Evolutionary conservation across 2,329 filamentous ascomycete species (phyloP).

Genomic region (Coniochaeta prunicola): DNA sequence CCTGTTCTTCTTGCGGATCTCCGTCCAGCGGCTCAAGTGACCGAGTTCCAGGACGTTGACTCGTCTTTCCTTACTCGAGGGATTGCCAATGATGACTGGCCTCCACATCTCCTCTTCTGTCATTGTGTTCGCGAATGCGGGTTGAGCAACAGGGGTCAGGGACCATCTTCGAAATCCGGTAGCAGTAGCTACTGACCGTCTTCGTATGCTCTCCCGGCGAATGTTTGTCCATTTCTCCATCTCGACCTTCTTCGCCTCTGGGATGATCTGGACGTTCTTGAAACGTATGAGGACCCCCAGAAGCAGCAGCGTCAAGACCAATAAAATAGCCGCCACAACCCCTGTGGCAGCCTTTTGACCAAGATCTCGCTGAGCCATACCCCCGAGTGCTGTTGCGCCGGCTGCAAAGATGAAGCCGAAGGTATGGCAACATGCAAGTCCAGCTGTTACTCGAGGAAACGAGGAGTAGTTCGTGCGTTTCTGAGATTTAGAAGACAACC

Average conservation of each 20-base stretch:
- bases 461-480: conserved; percentile 65
- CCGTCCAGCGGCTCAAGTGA: conserved; percentile 61
- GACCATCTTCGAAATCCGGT: conserved; percentile 14
- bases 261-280: conserved; percentile 61
- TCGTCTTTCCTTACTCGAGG: conserved; percentile 58
- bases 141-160: conserved; percentile 15
- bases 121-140: conserved; percentile 20
- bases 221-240: conserved; percentile 45
- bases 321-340: conserved; percentile 59
- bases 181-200: conserved; percentile 17
- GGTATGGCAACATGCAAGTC: conserved; percentile 62
- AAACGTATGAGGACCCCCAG: conserved; percentile 56
- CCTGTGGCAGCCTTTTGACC: conserved; percentile 63
- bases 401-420: conserved; percentile 65
- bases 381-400: conserved; percentile 59
- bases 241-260: conserved; percentile 46
- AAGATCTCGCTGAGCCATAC: conserved; percentile 56
- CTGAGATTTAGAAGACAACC: conserved; percentile 26
- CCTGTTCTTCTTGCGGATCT: conserved; percentile 57
- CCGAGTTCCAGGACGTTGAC: conserved; percentile 69
- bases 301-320: conserved; percentile 57
- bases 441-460: conserved; percentile 66
- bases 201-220: conserved; percentile 39
- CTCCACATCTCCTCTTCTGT: conserved; percentile 56
- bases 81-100: conserved; percentile 64